Conservation (phyloP, 2,329 filamentous ascomycete species). For the Aspergillus pseudotamarii region DNA sequence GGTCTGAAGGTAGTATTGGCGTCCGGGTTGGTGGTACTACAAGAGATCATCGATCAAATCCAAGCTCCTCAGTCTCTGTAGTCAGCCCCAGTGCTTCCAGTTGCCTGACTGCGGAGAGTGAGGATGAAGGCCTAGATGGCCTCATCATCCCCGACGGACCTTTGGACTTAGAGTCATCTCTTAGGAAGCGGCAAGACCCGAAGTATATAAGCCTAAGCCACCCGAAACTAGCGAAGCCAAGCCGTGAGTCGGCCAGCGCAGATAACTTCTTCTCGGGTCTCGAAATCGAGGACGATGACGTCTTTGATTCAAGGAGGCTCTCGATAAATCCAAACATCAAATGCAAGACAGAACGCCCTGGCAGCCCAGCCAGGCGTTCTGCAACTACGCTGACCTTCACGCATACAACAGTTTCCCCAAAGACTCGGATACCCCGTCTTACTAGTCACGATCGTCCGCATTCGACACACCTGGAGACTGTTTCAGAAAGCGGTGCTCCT, state of each 20-base stretch:
- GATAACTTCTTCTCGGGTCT: slow-evolving; percentile 87
- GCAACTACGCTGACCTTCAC: slow-evolving; percentile 90
- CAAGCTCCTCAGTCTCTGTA: slow-evolving; percentile 84
- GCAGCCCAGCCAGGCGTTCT: slow-evolving; percentile 70
- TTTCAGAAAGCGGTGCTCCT: slow-evolving; percentile 84
- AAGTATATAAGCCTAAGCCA: slow-evolving; percentile 39
- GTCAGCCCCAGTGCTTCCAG: slow-evolving; percentile 92
- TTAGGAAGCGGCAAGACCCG: slow-evolving; percentile 68
- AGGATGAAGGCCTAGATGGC: slow-evolving; percentile 91
- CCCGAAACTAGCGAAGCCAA: slow-evolving; percentile 26
- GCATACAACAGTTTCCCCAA: slow-evolving; percentile 64
- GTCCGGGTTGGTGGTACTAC: slow-evolving; percentile 86
- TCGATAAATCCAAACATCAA: slow-evolving; percentile 91
- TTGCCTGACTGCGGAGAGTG: slow-evolving; percentile 87
- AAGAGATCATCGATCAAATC: slow-evolving; percentile 75
- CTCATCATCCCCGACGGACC: slow-evolving; percentile 81
- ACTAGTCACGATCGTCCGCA: slow-evolving; percentile 70
- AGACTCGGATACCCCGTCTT: slow-evolving; percentile 79
- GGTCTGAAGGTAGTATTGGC: slow-evolving; percentile 90
- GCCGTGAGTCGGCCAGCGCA: slow-evolving; percentile 33
- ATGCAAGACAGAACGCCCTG: slow-evolving; percentile 70
- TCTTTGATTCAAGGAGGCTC: slow-evolving; percentile 78
- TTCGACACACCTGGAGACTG: slow-evolving; percentile 78
- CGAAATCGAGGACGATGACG: slow-evolving; percentile 80
- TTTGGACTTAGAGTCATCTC: slow-evolving; percentile 76